A percentile compares a stretch with the other conserved stretches of the same genome.
Evolutionary conservation across 208 protist genomes (phyloP).

Genomic region (Trypanosoma mega): DNA sequence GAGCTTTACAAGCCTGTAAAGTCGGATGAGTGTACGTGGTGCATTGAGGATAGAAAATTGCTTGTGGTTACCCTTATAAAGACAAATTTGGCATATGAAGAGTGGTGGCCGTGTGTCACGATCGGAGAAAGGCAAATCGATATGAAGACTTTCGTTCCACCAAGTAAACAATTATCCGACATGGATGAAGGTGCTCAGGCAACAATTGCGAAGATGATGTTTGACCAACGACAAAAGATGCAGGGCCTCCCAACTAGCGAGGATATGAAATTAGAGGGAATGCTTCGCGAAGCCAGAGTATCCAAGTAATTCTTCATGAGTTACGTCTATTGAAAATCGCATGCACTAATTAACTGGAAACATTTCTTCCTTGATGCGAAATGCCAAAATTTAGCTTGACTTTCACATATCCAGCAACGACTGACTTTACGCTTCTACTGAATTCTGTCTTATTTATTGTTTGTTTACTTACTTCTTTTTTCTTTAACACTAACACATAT

Average conservation of each 20-base stretch:
- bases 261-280: slow-evolving; percentile 47
- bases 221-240: slow-evolving; percentile 83
- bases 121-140: slow-evolving; percentile 75
- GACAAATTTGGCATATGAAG: slow-evolving; percentile 81
- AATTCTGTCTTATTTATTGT: background rate
- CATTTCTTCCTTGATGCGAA: no score
- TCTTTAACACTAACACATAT: background rate
- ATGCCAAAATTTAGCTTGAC: no score
- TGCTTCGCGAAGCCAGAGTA: slow-evolving; percentile 19
- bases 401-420: no score
- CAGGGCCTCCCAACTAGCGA: slow-evolving; percentile 54
- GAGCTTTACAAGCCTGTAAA: slow-evolving; percentile 81
- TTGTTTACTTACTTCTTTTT: slow-evolving; percentile 1
- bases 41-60: slow-evolving; percentile 61
- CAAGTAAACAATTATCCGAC: slow-evolving; percentile 64
- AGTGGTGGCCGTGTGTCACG: slow-evolving; percentile 88
- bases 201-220: slow-evolving; percentile 91
- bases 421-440: slow-evolving; percentile 6
- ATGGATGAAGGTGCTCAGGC: slow-evolving; percentile 83
- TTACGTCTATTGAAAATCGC: slow-evolving; percentile 10
- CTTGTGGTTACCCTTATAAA: slow-evolving; percentile 75
- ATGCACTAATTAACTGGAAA: no score
- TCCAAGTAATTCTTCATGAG: slow-evolving; percentile 1
- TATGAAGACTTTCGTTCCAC: slow-evolving; percentile 87
- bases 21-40: slow-evolving; percentile 80